Percentiles rank a stretch among this genome's conserved stretches.
Evolutionary conservation across 345 rosid genomes (phyloP).

Genomic region (sweet orange (Citrus sinensis)): DVS_A1.0 CM039166.1:25824501-25825000

Average conservation of each 20-base stretch:
- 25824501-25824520: no score
- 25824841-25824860: not conserved
- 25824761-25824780: not conserved
- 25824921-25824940: not conserved
- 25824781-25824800: not conserved
- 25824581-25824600: not conserved
- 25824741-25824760: not conserved
- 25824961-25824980: not conserved
- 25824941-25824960: not conserved
- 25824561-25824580: not conserved
- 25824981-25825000: not conserved
- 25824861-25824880: not conserved
- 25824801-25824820: not conserved
- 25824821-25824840: not conserved
- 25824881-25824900: not conserved
- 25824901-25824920: not conserved
- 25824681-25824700: no score
- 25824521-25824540: no score
- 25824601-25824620: not conserved
- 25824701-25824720: no score
- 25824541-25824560: no score
- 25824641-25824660: not conserved
- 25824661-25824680: not conserved
- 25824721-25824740: not conserved
- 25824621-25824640: no score